Evolutionary conservation across 805 yeast species (phyloP).

Genomic region (Isabelozyma pseudorhagii): DNA sequence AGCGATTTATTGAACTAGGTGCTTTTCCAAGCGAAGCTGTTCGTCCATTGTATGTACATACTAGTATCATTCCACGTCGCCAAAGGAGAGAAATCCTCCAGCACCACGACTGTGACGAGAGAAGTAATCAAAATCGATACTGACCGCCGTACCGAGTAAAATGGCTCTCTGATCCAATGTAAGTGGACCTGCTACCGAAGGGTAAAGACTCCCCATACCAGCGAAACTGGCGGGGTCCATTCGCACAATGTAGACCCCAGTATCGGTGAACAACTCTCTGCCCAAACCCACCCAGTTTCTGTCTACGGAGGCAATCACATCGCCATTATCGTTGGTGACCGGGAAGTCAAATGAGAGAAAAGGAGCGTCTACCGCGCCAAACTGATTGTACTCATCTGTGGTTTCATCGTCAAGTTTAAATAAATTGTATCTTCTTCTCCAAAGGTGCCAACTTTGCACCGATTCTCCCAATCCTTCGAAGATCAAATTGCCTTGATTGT

Average conservation of each 20-base stretch:
- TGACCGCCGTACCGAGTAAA: slow-evolving; percentile 80
- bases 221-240: slow-evolving; percentile 73
- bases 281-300: slow-evolving; percentile 96
- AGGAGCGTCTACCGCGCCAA: slow-evolving; percentile 84
- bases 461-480: slow-evolving; percentile 72
- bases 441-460: slow-evolving; percentile 90
- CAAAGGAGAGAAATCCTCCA: slow-evolving; percentile 30
- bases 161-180: slow-evolving; percentile 83
- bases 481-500: slow-evolving; percentile 29
- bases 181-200: slow-evolving; percentile 50
- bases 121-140: slow-evolving; percentile 94
- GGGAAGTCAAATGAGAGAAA: slow-evolving; percentile 86
- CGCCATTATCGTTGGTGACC: slow-evolving; percentile 54
- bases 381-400: slow-evolving; percentile 60
- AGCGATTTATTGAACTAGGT: neutral
- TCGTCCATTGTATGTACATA: neutral
- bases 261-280: slow-evolving; percentile 88
- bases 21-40: neutral
- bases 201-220: slow-evolving; percentile 53
- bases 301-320: slow-evolving; percentile 72
- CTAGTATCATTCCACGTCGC: slow-evolving; percentile 17
- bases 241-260: slow-evolving; percentile 85
- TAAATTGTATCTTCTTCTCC: slow-evolving; percentile 86
- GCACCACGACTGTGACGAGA: slow-evolving; percentile 78
- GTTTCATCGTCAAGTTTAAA: slow-evolving; percentile 49